phyloP scores from a whole-genome alignment of 2,329 filamentous ascomycete species.

The Colletotrichum liaoningense region DNA sequence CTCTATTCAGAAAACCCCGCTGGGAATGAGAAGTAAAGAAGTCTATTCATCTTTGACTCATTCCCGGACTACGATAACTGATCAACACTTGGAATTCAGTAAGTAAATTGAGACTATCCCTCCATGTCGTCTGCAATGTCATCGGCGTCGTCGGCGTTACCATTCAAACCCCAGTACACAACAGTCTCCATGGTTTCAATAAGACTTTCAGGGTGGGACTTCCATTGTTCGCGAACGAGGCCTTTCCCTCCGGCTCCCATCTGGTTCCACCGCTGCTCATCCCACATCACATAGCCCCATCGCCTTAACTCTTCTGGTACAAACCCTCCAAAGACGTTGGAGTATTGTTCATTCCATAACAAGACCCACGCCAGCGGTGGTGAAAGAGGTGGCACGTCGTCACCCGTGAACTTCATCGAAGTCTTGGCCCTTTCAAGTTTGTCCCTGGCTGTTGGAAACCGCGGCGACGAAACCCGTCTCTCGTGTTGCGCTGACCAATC shows the following conservation, averaged over 20 bases:
- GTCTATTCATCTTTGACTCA: no score
- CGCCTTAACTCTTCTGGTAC: not conserved
- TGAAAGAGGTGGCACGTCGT: not conserved
- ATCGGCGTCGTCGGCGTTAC: not conserved
- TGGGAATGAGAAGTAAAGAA: no score
- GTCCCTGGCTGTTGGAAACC: not conserved
- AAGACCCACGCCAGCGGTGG: constrained; percentile 1
- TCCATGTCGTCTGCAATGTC: no score
- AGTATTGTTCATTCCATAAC: not conserved
- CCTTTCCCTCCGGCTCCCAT: not conserved
- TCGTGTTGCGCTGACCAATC: no score
- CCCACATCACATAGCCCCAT: constrained; percentile 7
- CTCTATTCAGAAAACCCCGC: no score
- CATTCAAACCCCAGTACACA: not conserved
- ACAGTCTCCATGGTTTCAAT: not conserved
- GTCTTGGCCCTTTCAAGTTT: not conserved
- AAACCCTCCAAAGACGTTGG: constrained; percentile 1
- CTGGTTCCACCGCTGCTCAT: not conserved
- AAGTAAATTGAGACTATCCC: no score
- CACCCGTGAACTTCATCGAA: not conserved
- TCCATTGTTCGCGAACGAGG: not conserved
- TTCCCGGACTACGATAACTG: not conserved
- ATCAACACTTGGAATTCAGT: not conserved
- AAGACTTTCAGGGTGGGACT: not conserved
- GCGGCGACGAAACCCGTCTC: no score